Percentiles rank a stretch among this genome's conserved stretches.
These are phyloP conservation scores for Adansonia gregorii DNA, from an alignment of 441 rosid genomes.

Conservation along the genomic window DNA sequence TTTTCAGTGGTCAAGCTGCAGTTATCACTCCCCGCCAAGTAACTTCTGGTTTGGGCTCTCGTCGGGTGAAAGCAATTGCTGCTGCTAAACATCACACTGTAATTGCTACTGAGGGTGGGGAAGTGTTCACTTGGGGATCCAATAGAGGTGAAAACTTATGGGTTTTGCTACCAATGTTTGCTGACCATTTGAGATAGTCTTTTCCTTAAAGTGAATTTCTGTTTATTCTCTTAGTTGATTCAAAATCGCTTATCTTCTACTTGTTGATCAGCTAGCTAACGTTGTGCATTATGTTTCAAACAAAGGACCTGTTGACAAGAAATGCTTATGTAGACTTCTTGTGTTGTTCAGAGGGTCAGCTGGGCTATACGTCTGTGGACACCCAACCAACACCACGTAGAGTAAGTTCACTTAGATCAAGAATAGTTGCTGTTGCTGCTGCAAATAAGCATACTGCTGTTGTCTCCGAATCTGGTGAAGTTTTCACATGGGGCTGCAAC, in stretches of 20 bases:
- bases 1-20: conserved; percentile 97
- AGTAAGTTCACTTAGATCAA: conserved; percentile 75
- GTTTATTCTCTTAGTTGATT: conserved; percentile 17
- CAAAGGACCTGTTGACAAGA: conserved; percentile 8
- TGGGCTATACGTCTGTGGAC: conserved; percentile 93
- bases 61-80: conserved; percentile 87
- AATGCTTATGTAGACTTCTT: conserved; percentile 32
- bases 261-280: conserved; percentile 17
- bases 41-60: conserved; percentile 79
- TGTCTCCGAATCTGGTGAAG: conserved; percentile 92
- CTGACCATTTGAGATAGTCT: conserved; percentile 19
- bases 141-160: conserved; percentile 72
- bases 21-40: conserved; percentile 97
- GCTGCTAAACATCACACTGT: conserved; percentile 99
- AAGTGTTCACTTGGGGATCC: conserved; percentile 97
- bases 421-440: conserved; percentile 90
- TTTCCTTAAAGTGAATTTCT: conserved; percentile 11
- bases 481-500: conserved; percentile 98
- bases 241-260: background rate
- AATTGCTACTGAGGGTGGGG: conserved; percentile 90
- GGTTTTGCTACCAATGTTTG: conserved; percentile 8
- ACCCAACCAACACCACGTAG: conserved; percentile 98
- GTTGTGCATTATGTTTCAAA: conserved; percentile 24
- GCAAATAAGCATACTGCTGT: conserved; percentile 97
- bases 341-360: conserved; percentile 89